Base-by-base conservation (phyloP, 2,329 filamentous ascomycete species). In the Arthrobotrys sinensis region DNA sequence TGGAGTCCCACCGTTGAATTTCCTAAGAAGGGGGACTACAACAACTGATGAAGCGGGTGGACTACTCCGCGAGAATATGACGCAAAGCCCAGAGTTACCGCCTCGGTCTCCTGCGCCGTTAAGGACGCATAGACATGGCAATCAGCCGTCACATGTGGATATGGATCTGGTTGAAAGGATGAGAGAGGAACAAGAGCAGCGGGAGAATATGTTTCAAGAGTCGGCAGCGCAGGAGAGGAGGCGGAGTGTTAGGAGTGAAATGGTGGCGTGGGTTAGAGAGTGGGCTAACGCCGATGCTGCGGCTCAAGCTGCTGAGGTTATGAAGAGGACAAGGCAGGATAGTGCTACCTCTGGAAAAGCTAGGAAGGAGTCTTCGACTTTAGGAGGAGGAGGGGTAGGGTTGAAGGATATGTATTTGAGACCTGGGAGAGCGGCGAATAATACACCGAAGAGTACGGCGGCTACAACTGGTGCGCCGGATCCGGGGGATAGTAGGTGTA, bases 261-360 rank as follows among this genome's bases (percentile, higher is more conserved):
- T 78, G 75, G 75, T 72, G 3, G 75, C 67, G 2, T 78, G 75
- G 75, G 75, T 78, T 16, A 69, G 62, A 48, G 75, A 78, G 21
- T 78, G 75, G 75, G 75, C 75, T 21, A 72, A 72, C 38, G 75
- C 75, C 4, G 75, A 78, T 50, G 75, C 75, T 11, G 75, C 75
- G 7, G 75, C 67, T 5, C 62, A 72, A 10, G 67, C 75, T 14
- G 75, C 62, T 24, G 75, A 78, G 14, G 62, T 62, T 24, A 38
- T 55, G 19, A 60, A 50, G n/a, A 10, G 46, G 11, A 24, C 34
- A 3, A 48, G 52, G 7, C 60, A 72, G 19, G 52, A 62, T 24
- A 50, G 60, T 21, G 32, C 5, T 11, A 14, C 12, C 34, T 64
- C 68, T 16, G 53, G 60, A 6, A 55, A 6, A 19, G 38, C n/a